Base-by-base conservation (phyloP, 2,329 filamentous ascomycete genomes). In the Lecanosticta acicola region DNA sequence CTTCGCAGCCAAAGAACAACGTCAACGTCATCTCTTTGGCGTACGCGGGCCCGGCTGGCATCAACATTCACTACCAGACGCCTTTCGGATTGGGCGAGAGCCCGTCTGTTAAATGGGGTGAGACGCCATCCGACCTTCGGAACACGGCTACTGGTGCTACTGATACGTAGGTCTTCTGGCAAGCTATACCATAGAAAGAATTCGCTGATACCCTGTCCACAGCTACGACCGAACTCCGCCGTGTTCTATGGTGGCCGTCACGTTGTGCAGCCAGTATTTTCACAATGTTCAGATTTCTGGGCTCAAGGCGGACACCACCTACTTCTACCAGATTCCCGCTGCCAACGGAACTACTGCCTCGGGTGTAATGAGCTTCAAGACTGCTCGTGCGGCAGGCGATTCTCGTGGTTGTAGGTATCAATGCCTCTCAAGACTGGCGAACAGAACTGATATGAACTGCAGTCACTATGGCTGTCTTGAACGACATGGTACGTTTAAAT, bases 41-140 rank as follows among this genome's bases (percentile, higher is more conserved):
- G 1, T 77, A 75, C 48, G 49, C 75, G 2, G 72, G 72, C 19
- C 10, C 8, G 1, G 58, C 65, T 40, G 74, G 74, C 26, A 71
- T 77, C 56, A 74, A 74, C 55, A 68, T 77, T 45, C 74, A 77
- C 59, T 77, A 69, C 57, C 74, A 77, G 61, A 77, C 74, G 0
- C 72, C 74, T 0, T 77, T 76, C 51, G 74, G 74, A 4, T 59
- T 77, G n/a, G 71, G 69, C 11, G 58, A 54, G n/a, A 51, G 60
- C 3, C 74, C 74, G 0, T 59, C 64, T 1, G 63, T 77, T 3
- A 59, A 63, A 14, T 77, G 71, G 69, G 74, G 74, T 5, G 47
- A 41, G 2, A 21, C 39, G 4, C 57, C 64, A 1, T 34, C 55
- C 9, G 47, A 62, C 4, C 53, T 76, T 53, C 52, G 57, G 46